Evolutionary conservation across 2,329 filamentous ascomycete genomes (phyloP), one percentile per base, ranked within the genome.

Genomic region (Incumbomyces delicatus): DNA sequence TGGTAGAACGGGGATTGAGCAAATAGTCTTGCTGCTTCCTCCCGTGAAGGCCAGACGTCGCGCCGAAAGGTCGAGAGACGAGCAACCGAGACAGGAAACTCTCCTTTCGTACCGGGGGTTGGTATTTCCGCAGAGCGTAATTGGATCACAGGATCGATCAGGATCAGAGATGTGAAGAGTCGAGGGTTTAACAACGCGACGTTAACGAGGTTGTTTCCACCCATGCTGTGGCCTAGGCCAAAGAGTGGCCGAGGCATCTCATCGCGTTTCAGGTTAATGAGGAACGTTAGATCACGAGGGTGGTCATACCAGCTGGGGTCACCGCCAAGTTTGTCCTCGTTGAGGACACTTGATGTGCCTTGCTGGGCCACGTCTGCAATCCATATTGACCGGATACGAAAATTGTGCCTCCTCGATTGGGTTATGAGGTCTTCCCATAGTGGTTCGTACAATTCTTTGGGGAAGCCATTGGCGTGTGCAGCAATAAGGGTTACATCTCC

Each of bases 221-320:
- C 88, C 68, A 89, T 85, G 53, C 85, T 90, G 65, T 95, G 88
- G 12, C 85, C 87, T n/a, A 94, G 63, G 48, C 84, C 87, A 53
- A 94, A 66, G n/a, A 94, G 68, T 1, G 88, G 88, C 18, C 51
- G 58, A 2, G 61, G 60, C 60, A 65, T 64, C n/a, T 61, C 47
- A 14, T 57, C 50, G 22, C 60, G 53, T 39, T 62, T 62, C 8
- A 58, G 48, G 33, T 62, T 61, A 53, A 63, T 57, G 54, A 65
- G 49, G 59, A 87, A 77, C 17, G 88, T 72, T 2, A 94, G 73
- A 64, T 94, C 88, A 35, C 87, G 79, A 41, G 83, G 68, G 62
- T 88, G 79, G 64, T 95, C 87, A 52, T 78, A 70, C 85, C 86
- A 94, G 51, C 74, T 76, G 32, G 85, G 85, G 60, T 94, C 87